A percentile compares a stretch with the other conserved stretches of the same genome.
phyloP scores from a whole-genome alignment of 768 basidiomycete species.

The Ramaria rubella region DNA sequence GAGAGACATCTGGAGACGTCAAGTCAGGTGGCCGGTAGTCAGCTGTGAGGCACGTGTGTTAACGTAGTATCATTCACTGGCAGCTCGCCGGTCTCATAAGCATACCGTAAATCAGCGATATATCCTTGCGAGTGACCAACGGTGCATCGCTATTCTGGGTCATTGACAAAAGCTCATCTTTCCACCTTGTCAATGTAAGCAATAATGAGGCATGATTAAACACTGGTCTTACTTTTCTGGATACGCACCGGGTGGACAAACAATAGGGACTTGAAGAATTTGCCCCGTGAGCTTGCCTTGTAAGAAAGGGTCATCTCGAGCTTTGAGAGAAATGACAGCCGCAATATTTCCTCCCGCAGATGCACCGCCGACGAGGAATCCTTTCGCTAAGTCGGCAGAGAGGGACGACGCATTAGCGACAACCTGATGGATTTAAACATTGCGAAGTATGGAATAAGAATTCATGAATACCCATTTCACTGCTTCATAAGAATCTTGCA shows the following conservation, averaged over 20 bases:
- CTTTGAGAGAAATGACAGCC: conserved; percentile 18
- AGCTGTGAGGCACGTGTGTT: not conserved
- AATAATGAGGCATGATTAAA: not conserved
- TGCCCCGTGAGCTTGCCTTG: conserved; percentile 19
- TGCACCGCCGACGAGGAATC: conserved; percentile 21
- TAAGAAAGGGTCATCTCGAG: conserved; percentile 20
- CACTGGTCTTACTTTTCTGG: conserved; percentile 18
- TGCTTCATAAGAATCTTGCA: conserved; percentile 20
- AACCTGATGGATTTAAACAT: conserved; percentile 2
- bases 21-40: not conserved
- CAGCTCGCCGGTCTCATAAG: too few relatives aligned
- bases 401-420: conserved; percentile 11
- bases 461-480: conserved; percentile 24
- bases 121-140: conserved; percentile 3
- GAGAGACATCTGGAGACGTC: conserved; percentile 9
- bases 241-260: conserved; percentile 16
- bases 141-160: conserved; percentile 18
- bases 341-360: conserved; percentile 21
- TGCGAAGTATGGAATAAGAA: not conserved
- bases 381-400: conserved; percentile 15
- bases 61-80: conserved; percentile 5
- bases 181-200: conserved; percentile 12
- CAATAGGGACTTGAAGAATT: conserved; percentile 16
- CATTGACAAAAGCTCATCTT: conserved; percentile 17
- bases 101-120: not conserved